These are phyloP conservation scores for Leccinum ponderosum DNA, from an alignment of 1,284 basidiomycete genomes.

Conservation along the genomic window DNA sequence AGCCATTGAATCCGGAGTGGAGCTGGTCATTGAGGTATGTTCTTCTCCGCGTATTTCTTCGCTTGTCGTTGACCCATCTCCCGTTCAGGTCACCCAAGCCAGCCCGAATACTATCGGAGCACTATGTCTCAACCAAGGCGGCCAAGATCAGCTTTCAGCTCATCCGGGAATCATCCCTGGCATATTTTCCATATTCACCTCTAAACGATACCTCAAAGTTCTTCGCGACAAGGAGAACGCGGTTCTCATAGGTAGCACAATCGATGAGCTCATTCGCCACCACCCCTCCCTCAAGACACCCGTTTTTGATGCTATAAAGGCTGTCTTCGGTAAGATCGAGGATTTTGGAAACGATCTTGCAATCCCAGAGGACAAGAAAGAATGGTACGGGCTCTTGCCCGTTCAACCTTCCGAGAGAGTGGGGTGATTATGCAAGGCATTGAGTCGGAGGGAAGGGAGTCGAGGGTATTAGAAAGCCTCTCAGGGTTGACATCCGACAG, in stretches of 20 bases:
- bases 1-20: constrained; percentile 82
- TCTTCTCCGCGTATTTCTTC: not conserved
- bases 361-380: constrained; percentile 57
- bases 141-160: constrained; percentile 81
- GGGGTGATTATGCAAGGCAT: constrained; percentile 58
- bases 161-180: constrained; percentile 81
- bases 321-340: constrained; percentile 72
- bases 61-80: constrained; percentile 3
- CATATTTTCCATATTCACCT: constrained; percentile 86
- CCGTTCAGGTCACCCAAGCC: constrained; percentile 77
- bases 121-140: constrained; percentile 90
- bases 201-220: constrained; percentile 83
- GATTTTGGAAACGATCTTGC: constrained; percentile 64
- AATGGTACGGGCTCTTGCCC: constrained; percentile 63
- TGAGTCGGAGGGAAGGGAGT: constrained; percentile 26
- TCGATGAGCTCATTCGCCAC: constrained; percentile 96
- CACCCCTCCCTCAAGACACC: constrained; percentile 85
- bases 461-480: constrained; percentile 20
- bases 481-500: constrained; percentile 32
- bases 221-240: constrained; percentile 94
- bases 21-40: constrained; percentile 82
- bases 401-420: constrained; percentile 35
- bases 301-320: constrained; percentile 77
- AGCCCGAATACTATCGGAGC: constrained; percentile 97
- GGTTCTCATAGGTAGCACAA: constrained; percentile 81